These are phyloP conservation scores for Tricholoma bakamatsutake DNA, from an alignment of 768 basidiomycete species.

Conservation along the genomic window DNA sequence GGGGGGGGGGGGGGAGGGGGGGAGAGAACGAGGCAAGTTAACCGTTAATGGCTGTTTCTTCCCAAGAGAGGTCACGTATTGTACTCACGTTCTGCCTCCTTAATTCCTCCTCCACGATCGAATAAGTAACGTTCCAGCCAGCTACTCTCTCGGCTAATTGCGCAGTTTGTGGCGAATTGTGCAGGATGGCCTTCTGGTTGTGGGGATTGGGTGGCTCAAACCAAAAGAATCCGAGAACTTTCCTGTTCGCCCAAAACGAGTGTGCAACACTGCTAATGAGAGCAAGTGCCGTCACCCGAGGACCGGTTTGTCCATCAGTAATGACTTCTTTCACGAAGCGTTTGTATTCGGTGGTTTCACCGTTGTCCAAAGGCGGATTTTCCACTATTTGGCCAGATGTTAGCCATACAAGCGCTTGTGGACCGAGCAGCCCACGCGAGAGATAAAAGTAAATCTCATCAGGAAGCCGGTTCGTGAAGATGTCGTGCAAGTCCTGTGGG, in stretches of 20 bases:
- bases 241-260: slow-evolving; percentile 73
- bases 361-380: slow-evolving; percentile 87
- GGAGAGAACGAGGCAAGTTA: slow-evolving; percentile 12
- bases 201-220: slow-evolving; percentile 56
- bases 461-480: slow-evolving; percentile 90
- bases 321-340: slow-evolving; percentile 95
- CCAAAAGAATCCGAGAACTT: slow-evolving; percentile 73
- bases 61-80: slow-evolving; percentile 11
- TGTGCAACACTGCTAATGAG: slow-evolving; percentile 78
- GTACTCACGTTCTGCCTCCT: slow-evolving; percentile 88
- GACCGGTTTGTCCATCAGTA: slow-evolving; percentile 91
- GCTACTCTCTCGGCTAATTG: slow-evolving; percentile 84
- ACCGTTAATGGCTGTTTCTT: slow-evolving; percentile 21
- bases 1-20: slow-evolving; percentile 1
- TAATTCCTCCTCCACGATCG: slow-evolving; percentile 88
- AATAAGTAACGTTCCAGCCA: slow-evolving; percentile 85
- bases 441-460: slow-evolving; percentile 97
- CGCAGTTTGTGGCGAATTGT: slow-evolving; percentile 73
- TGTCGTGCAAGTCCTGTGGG: slow-evolving; percentile 86
- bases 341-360: slow-evolving; percentile 91
- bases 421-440: slow-evolving; percentile 84
- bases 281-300: slow-evolving; percentile 86
- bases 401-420: slow-evolving; percentile 93
- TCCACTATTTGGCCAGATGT: slow-evolving; percentile 83
- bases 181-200: slow-evolving; percentile 53